These are phyloP conservation scores for Chlorophyllum brunneum DNA, from an alignment of 768 basidiomycete genomes.

Conservation along the genomic window DNA sequence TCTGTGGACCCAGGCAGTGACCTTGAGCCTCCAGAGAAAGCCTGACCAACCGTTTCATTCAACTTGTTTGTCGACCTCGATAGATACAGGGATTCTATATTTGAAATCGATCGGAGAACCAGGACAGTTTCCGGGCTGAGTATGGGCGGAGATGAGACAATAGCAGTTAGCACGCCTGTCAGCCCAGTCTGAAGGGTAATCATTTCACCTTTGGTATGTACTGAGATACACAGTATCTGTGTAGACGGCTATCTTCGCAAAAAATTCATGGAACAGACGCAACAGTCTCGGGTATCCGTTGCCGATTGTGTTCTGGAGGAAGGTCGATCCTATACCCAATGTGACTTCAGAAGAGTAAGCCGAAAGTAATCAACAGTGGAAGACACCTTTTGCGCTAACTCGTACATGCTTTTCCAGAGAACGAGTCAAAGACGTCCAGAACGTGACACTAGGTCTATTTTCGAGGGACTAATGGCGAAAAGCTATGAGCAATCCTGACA, in stretches of 20 bases:
- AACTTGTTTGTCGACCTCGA: constrained; percentile 79
- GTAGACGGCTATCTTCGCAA: constrained; percentile 90
- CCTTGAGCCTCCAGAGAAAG: constrained; percentile 69
- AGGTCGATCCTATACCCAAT: constrained; percentile 67
- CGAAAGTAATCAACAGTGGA: neutral
- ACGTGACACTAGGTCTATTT: constrained; percentile 85
- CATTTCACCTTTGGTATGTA: constrained; percentile 73
- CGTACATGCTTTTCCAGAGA: constrained; percentile 80
- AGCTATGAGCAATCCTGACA: neutral
- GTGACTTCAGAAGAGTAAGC: neutral
- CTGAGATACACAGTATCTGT: constrained; percentile 91
- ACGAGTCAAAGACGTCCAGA: constrained; percentile 82
- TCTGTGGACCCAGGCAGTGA: constrained; percentile 72
- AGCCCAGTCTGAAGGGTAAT: neutral
- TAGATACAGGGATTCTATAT: constrained; percentile 87
- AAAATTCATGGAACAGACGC: constrained; percentile 94
- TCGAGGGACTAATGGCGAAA: constrained; percentile 61
- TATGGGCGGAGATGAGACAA: neutral
- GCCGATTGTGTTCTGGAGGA: constrained; percentile 87
- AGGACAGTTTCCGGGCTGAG: constrained; percentile 88
- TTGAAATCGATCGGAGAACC: constrained; percentile 76
- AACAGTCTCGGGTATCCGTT: constrained; percentile 84
- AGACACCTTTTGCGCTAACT: constrained; percentile 74
- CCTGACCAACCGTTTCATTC: constrained; percentile 76
- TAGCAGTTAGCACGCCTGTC: neutral